Conservation (phyloP, 495 filamentous ascomycete genomes). For the Aspergillus cavernicola region DNA sequence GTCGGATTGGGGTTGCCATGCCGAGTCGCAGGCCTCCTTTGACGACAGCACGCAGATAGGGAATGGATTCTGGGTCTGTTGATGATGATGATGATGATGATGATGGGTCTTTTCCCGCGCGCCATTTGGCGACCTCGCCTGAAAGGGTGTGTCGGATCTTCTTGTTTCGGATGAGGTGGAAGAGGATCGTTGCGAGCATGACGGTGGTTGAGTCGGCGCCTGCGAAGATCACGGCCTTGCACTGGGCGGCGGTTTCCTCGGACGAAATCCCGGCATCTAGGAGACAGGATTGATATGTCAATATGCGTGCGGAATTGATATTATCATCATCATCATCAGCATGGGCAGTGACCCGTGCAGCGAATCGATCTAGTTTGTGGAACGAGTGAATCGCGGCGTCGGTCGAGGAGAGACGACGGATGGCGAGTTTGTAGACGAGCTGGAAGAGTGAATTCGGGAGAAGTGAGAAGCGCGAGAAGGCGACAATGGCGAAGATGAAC, state of each 20-base stretch:
- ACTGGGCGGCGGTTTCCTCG: background rate
- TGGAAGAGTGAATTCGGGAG: slow-evolving; percentile 1
- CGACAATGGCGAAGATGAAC: slow-evolving; percentile 1
- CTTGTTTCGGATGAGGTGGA: slow-evolving; percentile 8
- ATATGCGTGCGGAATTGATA: no score
- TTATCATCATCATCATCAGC: background rate
- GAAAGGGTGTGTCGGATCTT: no score
- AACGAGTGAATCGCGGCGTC: no score
- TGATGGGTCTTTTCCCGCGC: background rate
- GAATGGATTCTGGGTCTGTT: background rate
- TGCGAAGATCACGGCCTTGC: background rate
- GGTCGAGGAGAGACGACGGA: no score
- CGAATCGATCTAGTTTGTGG: no score
- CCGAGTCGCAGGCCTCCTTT: background rate
- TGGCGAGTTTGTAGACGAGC: background rate
- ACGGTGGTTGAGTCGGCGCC: slow-evolving; percentile 1
- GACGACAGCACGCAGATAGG: background rate
- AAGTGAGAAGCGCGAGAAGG: slow-evolving; percentile 1
- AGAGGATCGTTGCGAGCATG: slow-evolving; percentile 1
- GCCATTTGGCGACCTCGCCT: background rate
- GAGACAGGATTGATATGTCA: slow-evolving; percentile 1
- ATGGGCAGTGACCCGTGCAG: no score
- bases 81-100: background rate
- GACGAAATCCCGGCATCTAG: background rate
- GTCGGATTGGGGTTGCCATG: background rate